These are phyloP conservation scores for Komagataella ulmi DNA, from an alignment of 805 yeast genomes.

Conservation along the genomic window DNA sequence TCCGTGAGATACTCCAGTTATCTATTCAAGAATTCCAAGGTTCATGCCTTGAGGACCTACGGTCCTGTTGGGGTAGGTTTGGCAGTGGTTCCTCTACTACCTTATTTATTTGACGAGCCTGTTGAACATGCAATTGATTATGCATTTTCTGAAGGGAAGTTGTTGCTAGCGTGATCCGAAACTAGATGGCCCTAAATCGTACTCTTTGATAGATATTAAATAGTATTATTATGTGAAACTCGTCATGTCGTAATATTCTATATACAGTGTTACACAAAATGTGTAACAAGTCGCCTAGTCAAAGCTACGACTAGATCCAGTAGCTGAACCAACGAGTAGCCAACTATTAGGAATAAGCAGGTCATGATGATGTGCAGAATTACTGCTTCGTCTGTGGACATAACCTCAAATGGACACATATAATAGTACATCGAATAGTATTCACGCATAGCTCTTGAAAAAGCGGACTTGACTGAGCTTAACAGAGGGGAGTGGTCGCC, in stretches of 20 bases:
- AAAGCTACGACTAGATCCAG: neutral
- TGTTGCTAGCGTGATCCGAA: neutral
- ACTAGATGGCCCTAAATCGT: neutral
- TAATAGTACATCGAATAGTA: neutral
- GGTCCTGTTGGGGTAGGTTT: conserved; percentile 77
- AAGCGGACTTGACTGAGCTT: neutral
- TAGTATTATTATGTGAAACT: neutral
- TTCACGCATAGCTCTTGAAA: neutral
- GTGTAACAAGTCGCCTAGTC: neutral
- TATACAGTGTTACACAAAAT: neutral
- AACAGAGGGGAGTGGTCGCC: neutral
- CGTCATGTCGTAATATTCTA: neutral
- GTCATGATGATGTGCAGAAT: neutral
- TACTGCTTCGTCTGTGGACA: conserved; percentile 3
- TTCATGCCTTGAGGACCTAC: conserved; percentile 36
- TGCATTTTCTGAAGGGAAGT: conserved; percentile 21
- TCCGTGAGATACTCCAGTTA: conserved; percentile 57
- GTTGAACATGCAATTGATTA: conserved; percentile 58
- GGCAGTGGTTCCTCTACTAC: conserved; percentile 64
- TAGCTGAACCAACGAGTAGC: neutral
- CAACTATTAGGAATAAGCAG: neutral
- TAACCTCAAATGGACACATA: conserved; percentile 1
- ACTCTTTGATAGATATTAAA: neutral
- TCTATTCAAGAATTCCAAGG: conserved; percentile 42
- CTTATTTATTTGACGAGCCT: conserved; percentile 73